Percentiles rank a stretch among this genome's conserved stretches.
Evolutionary conservation across 2,329 filamentous ascomycete species (phyloP).

Genomic region (Lasiodiplodia hormozganensis): DNA sequence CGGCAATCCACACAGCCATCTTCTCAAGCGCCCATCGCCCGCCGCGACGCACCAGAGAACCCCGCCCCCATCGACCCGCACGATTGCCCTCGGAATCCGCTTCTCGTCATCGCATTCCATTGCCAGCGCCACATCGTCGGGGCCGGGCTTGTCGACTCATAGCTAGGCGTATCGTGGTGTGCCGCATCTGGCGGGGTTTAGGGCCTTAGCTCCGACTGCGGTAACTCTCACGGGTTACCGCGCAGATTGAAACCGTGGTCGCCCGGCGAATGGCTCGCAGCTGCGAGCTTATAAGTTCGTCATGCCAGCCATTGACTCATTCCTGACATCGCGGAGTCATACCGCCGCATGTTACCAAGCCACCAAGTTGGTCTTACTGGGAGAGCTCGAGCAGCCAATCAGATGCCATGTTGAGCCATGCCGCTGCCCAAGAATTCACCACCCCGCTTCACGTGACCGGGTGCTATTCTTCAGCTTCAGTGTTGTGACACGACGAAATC

Average conservation of each 20-base stretch:
- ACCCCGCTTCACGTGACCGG: not conserved
- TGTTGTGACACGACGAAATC: not conserved
- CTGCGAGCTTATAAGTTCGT: constrained; percentile 1
- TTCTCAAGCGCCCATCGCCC: not conserved
- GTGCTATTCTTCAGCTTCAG: not conserved
- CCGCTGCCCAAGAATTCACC: not conserved
- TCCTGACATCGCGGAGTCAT: constrained; percentile 2
- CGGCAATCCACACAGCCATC: constrained; percentile 11
- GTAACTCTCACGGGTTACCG: constrained; percentile 14
- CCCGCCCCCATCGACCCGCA: constrained; percentile 5
- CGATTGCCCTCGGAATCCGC: not conserved
- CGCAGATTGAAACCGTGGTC: not conserved
- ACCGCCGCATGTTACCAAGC: constrained; percentile 1
- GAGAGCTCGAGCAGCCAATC: not conserved
- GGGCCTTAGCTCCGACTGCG: constrained; percentile 14
- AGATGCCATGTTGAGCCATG: not conserved
- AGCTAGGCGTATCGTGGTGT: not conserved
- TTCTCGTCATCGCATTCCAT: not conserved
- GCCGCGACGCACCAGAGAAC: not conserved
- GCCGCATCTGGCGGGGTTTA: constrained; percentile 5
- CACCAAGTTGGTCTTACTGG: not conserved
- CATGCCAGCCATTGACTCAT: constrained; percentile 6
- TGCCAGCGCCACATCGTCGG: not conserved
- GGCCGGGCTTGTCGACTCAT: not conserved
- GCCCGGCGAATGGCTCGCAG: not conserved